Percentiles rank a stretch among this genome's conserved stretches.
Evolutionary conservation across 2,329 filamentous ascomycete species (phyloP).

Genomic region (Microsporum ferrugineum): DNA sequence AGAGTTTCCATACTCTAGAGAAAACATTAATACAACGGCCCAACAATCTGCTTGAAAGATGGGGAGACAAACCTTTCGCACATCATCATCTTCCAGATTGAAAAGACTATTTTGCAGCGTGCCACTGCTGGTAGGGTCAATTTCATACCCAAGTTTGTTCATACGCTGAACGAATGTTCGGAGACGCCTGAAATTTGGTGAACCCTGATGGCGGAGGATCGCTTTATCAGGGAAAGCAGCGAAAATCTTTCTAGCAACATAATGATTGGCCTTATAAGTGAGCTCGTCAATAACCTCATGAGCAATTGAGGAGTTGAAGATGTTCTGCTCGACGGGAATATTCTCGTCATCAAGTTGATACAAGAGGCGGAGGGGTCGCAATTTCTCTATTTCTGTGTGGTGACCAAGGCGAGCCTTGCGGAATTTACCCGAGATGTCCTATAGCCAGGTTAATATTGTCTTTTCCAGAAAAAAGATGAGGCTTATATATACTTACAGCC

Average conservation of each 20-base stretch:
- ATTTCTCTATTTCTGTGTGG: constrained; percentile 61
- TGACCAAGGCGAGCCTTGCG: constrained; percentile 76
- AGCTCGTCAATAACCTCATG: constrained; percentile 94
- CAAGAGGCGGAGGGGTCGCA: constrained; percentile 75
- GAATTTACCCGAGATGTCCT: constrained; percentile 78
- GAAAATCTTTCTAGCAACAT: constrained; percentile 74
- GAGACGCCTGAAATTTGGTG: constrained; percentile 78
- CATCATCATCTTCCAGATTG: constrained; percentile 74
- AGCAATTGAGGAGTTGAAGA: constrained; percentile 80
- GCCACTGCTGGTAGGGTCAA: constrained; percentile 81
- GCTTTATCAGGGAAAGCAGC: constrained; percentile 80
- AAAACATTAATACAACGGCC: constrained; percentile 12
- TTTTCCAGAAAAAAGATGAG: neutral
- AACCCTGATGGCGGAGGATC: constrained; percentile 71
- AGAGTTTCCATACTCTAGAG: constrained; percentile 80
- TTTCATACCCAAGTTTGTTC: constrained; percentile 77
- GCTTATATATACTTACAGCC: constrained; percentile 42
- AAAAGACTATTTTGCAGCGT: constrained; percentile 90
- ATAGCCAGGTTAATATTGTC: neutral
- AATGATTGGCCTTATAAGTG: constrained; percentile 81
- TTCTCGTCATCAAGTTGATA: constrained; percentile 97
- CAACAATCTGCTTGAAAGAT: neutral
- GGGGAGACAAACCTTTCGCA: constrained; percentile 56
- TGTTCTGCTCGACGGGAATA: constrained; percentile 88
- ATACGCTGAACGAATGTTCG: constrained; percentile 88